These are phyloP conservation scores for Dryas alaskensis DNA, from an alignment of 306 rosid genomes.

Conservation along the genomic window DNA sequence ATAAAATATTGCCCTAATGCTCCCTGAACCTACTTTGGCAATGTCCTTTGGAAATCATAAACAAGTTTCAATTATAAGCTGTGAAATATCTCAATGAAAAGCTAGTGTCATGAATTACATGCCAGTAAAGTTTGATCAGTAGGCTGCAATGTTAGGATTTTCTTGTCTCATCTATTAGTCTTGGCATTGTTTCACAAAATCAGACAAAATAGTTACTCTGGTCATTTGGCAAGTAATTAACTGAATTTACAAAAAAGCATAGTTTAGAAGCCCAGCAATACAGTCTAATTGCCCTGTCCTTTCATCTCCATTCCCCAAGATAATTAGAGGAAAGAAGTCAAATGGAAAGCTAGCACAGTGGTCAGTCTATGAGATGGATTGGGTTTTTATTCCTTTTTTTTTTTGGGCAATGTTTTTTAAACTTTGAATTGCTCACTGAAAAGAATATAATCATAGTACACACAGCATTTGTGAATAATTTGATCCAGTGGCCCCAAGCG, in stretches of 20 bases:
- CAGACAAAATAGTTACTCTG: neutral
- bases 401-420: neutral
- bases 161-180: neutral
- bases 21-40: neutral
- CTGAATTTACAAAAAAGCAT: neutral
- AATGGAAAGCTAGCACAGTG: neutral
- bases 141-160: neutral
- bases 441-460: neutral
- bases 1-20: neutral
- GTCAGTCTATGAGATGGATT: neutral
- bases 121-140: neutral
- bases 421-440: neutral
- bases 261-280: neutral
- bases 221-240: neutral
- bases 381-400: neutral
- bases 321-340: neutral
- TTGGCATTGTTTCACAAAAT: neutral
- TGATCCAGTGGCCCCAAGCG: neutral
- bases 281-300: neutral
- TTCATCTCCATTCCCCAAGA: neutral
- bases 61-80: neutral
- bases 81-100: neutral
- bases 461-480: neutral
- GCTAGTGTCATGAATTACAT: neutral
- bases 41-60: neutral